phyloP scores from a whole-genome alignment of 495 filamentous ascomycete genomes.

The Bacidia rubella region DNA sequence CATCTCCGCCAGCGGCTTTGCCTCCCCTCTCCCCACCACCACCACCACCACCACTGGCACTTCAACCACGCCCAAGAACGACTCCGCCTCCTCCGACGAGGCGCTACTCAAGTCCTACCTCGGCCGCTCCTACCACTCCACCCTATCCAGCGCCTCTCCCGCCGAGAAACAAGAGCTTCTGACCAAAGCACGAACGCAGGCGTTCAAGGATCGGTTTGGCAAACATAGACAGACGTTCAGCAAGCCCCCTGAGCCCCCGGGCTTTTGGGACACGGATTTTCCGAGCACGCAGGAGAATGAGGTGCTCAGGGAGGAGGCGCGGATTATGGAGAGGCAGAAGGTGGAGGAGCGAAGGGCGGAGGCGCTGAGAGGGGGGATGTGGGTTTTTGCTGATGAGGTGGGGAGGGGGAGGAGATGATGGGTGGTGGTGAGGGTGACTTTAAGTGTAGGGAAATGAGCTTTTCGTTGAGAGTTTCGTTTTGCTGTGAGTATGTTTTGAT shows the following conservation, averaged over 20 bases:
- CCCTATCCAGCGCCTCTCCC: slow-evolving; percentile 30
- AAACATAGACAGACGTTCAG: slow-evolving; percentile 64
- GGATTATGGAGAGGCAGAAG: slow-evolving; percentile 40
- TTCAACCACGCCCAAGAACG: slow-evolving; percentile 12
- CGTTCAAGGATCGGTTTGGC: slow-evolving; percentile 57
- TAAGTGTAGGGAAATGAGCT: too few relatives aligned
- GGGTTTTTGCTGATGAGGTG: slow-evolving; percentile 70
- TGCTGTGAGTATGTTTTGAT: background rate
- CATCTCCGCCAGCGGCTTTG: slow-evolving; percentile 30
- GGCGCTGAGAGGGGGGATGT: slow-evolving; percentile 65
- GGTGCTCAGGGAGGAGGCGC: slow-evolving; percentile 46
- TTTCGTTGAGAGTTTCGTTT: too few relatives aligned
- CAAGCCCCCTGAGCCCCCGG: slow-evolving; percentile 58
- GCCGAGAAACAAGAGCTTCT: slow-evolving; percentile 43
- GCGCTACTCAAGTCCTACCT: slow-evolving; percentile 57
- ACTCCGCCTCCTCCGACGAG: slow-evolving; percentile 24
- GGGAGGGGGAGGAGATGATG: slow-evolving; percentile 4
- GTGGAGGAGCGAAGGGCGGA: slow-evolving; percentile 67
- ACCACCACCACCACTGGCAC: slow-evolving; percentile 6
- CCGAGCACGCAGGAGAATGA: slow-evolving; percentile 68
- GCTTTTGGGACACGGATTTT: slow-evolving; percentile 83
- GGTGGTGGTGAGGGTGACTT: too few relatives aligned
- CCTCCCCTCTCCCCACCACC: slow-evolving; percentile 9
- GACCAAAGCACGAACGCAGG: slow-evolving; percentile 50
- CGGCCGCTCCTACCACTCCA: slow-evolving; percentile 36